Conservation (phyloP, 1,139 yeast genomes). For the Debaryomyces psychrophilus region DNA sequence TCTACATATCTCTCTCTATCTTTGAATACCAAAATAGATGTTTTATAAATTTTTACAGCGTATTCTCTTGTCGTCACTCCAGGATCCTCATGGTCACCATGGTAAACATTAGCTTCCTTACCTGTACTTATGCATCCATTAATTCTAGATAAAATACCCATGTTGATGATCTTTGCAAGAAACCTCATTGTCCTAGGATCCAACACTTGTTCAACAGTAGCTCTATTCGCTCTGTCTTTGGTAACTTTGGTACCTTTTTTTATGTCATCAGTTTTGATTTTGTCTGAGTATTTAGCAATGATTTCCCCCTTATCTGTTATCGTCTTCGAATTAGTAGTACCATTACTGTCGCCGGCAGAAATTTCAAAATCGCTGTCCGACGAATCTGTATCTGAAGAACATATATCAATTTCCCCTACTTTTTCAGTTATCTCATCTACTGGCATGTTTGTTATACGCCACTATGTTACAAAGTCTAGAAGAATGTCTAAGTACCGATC, state of each 20-base stretch:
- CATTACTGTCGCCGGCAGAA: neutral
- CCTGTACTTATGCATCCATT: conserved; percentile 97
- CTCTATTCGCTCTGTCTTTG: conserved; percentile 87
- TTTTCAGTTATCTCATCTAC: neutral
- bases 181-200: conserved; percentile 93
- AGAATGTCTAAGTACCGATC: too few relatives aligned
- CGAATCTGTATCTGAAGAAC: conserved; percentile 17
- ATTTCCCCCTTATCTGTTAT: conserved; percentile 58
- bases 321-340: conserved; percentile 19
- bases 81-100: conserved; percentile 75
- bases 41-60: conserved; percentile 94
- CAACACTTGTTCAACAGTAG: conserved; percentile 94
- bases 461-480: neutral
- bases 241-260: conserved; percentile 59
- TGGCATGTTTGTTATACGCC: conserved; percentile 1
- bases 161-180: conserved; percentile 76
- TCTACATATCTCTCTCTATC: conserved; percentile 95
- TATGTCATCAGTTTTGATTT: conserved; percentile 64
- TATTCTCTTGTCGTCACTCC: conserved; percentile 51
- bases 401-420: conserved; percentile 1
- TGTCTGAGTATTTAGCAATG: conserved; percentile 61
- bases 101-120: conserved; percentile 97
- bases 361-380: conserved; percentile 16
- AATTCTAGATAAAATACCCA: conserved; percentile 80
- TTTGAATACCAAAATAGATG: conserved; percentile 92